phyloP scores from a whole-genome alignment of 371 early-diverging fungal genomes.

The Saksenaea oblongispora region DNA sequence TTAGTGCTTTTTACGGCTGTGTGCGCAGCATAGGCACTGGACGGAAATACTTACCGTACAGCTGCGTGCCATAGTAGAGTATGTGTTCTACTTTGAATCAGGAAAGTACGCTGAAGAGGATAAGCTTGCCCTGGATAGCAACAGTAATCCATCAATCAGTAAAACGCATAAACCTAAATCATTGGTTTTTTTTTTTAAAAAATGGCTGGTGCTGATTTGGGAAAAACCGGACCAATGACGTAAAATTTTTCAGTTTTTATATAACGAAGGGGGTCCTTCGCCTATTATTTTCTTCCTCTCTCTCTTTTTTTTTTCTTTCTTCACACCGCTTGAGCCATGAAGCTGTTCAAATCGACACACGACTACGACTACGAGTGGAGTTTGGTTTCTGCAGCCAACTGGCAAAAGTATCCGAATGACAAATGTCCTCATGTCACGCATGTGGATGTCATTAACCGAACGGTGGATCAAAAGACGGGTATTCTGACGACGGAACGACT shows the following conservation, averaged over 20 bases:
- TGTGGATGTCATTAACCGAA: constrained; percentile 85
- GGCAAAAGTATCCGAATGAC: constrained; percentile 97
- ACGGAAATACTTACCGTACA: too few species aligned
- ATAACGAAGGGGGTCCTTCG: background rate
- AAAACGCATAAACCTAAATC: too few species aligned
- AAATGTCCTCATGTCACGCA: constrained; percentile 87
- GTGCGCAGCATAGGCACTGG: too few species aligned
- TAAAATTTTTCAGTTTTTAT: background rate
- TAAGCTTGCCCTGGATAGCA: too few species aligned
- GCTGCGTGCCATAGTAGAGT: too few species aligned
- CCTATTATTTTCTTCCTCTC: background rate
- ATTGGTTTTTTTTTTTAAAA: too few species aligned
- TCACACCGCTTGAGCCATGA: constrained; percentile 50
- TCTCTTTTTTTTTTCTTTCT: background rate
- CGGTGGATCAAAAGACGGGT: constrained; percentile 82
- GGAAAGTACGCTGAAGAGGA: too few species aligned
- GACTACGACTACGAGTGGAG: constrained; percentile 80
- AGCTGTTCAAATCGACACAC: constrained; percentile 74
- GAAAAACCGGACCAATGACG: too few species aligned
- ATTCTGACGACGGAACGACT: constrained; percentile 88
- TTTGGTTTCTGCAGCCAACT: constrained; percentile 88
- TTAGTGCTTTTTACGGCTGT: too few species aligned
- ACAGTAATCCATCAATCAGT: too few species aligned
- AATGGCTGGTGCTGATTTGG: too few species aligned
- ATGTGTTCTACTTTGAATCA: too few species aligned